These are phyloP conservation scores for Pseudopediastrum boryanum DNA, from an alignment of 139 green algal genomes.

Conservation along the genomic window DNA sequence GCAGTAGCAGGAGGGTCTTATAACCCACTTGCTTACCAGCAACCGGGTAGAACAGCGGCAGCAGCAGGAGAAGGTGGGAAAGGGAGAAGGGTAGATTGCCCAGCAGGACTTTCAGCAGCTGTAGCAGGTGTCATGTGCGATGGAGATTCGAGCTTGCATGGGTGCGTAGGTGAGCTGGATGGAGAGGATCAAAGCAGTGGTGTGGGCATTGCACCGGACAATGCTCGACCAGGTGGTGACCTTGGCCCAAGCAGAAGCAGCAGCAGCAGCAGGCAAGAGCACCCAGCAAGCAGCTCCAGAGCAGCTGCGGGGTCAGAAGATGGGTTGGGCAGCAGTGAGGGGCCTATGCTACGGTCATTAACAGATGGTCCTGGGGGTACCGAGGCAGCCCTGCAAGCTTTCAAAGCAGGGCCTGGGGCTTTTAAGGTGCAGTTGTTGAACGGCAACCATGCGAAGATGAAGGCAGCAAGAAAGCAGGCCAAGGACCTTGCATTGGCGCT, in stretches of 20 bases:
- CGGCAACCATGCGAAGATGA: slow-evolving; percentile 40
- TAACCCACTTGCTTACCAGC: background rate
- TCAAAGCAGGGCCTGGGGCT: slow-evolving; percentile 38
- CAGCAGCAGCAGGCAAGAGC: slow-evolving; percentile 19
- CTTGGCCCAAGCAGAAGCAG: slow-evolving; percentile 9
- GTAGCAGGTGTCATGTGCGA: background rate
- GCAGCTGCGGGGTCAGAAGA: slow-evolving; percentile 7
- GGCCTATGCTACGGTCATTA: background rate
- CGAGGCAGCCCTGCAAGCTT: slow-evolving; percentile 38
- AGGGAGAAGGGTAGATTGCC: too few species aligned
- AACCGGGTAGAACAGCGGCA: slow-evolving; percentile 3
- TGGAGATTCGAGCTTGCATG: background rate
- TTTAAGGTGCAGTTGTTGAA: slow-evolving; percentile 40
- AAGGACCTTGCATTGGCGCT: slow-evolving; percentile 28
- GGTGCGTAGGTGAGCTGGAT: slow-evolving; percentile 23
- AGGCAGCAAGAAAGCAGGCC: slow-evolving; percentile 24
- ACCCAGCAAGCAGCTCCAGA: background rate
- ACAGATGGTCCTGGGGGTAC: slow-evolving; percentile 2
- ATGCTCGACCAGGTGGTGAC: slow-evolving; percentile 29
- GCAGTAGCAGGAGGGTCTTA: background rate
- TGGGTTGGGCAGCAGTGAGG: slow-evolving; percentile 4
- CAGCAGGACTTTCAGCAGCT: too few species aligned
- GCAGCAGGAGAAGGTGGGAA: background rate
- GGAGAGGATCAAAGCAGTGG: slow-evolving; percentile 13
- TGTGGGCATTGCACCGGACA: slow-evolving; percentile 30